Conservation (phyloP, 108 stramenopile species). For the Heterococcus sp. region DNA sequence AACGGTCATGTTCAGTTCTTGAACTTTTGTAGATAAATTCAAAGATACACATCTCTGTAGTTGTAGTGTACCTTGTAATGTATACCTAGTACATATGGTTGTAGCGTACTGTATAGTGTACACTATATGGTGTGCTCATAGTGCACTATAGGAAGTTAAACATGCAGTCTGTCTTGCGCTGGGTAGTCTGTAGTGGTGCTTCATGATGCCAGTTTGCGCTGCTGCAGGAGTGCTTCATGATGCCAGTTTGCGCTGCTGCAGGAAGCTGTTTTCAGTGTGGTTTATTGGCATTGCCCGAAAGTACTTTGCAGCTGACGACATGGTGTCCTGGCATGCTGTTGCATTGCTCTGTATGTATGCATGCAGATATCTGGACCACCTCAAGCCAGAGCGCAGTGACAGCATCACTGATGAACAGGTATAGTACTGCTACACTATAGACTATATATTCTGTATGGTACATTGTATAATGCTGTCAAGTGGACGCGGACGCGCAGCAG, state of each 20-base stretch:
- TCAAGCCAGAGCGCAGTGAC: neutral
- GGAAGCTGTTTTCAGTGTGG: too few species aligned
- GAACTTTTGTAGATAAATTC: neutral
- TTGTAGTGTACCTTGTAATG: neutral
- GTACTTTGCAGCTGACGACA: neutral
- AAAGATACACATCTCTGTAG: too few species aligned
- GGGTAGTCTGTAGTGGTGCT: neutral
- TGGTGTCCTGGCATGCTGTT: neutral
- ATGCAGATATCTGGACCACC: neutral
- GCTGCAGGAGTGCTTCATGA: neutral
- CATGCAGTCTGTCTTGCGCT: too few species aligned
- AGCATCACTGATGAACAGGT: neutral
- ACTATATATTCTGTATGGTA: too few species aligned
- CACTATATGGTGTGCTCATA: too few species aligned
- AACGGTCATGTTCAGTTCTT: neutral
- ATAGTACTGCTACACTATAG: neutral
- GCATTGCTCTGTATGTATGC: neutral
- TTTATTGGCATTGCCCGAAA: too few species aligned
- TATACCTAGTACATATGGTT: neutral
- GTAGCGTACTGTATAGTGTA: too few species aligned
- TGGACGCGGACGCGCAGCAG: too few species aligned
- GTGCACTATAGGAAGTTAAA: too few species aligned
- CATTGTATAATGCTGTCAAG: too few species aligned
- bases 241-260: too few species aligned
- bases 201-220: neutral